Conservation (phyloP, 768 basidiomycete species). For the Auricularia cornea region DNA sequence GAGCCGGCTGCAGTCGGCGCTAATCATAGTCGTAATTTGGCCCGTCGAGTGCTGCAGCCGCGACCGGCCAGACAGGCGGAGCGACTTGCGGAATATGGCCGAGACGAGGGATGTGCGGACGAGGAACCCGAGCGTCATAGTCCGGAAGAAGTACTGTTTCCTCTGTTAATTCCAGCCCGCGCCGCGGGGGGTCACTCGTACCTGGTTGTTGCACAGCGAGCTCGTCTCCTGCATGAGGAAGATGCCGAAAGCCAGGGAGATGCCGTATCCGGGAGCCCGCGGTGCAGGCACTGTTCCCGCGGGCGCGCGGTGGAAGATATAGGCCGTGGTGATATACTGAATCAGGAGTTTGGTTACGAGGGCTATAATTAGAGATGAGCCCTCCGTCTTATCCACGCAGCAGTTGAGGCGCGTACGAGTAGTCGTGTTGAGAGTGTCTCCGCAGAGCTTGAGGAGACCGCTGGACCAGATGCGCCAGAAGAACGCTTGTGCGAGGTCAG, state of each 20-base stretch:
- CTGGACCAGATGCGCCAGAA: slow-evolving; percentile 38
- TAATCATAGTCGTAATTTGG: slow-evolving; percentile 64
- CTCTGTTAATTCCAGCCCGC: not conserved
- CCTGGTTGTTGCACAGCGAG: slow-evolving; percentile 1
- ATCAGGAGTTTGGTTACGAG: slow-evolving; percentile 51
- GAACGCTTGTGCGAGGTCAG: slow-evolving; percentile 25
- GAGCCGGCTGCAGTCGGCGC: slow-evolving; percentile 50
- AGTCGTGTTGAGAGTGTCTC: slow-evolving; percentile 44
- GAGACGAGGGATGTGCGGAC: slow-evolving; percentile 25
- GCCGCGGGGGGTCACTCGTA: not conserved
- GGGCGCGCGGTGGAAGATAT: slow-evolving; percentile 22
- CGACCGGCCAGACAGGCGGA: slow-evolving; percentile 55
- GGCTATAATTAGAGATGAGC: slow-evolving; percentile 12
- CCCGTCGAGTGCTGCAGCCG: slow-evolving; percentile 55
- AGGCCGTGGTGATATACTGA: slow-evolving; percentile 47
- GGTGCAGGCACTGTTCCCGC: slow-evolving; percentile 27
- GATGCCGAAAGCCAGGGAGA: slow-evolving; percentile 45
- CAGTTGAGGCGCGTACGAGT: slow-evolving; percentile 21
- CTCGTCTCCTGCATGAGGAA: slow-evolving; percentile 1
- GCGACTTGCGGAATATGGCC: slow-evolving; percentile 54
- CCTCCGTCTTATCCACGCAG: not conserved
- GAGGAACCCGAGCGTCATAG: not conserved
- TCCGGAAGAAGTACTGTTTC: not conserved
- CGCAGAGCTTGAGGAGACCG: slow-evolving; percentile 37
- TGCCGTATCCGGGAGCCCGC: slow-evolving; percentile 48